Percentiles rank a stretch among this genome's conserved stretches.
phyloP scores from a whole-genome alignment of 139 green algal species.

The Penium margaritaceum region DNA sequence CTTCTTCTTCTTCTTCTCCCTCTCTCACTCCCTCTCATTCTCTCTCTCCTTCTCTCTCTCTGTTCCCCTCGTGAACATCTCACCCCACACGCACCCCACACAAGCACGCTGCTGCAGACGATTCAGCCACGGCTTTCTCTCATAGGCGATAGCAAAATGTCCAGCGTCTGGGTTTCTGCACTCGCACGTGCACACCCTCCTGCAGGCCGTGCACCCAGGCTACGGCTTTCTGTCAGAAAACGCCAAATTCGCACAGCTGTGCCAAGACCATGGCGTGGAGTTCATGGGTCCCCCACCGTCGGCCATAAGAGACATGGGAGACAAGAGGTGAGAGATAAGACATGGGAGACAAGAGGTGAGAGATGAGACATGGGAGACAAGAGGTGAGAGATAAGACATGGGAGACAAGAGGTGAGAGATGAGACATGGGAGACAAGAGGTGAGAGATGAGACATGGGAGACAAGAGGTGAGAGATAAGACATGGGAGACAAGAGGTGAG shows the following conservation, averaged over 20 bases:
- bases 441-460: no score
- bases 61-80: background rate
- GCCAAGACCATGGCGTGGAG: conserved; percentile 57
- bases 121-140: no score
- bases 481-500: no score
- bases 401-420: no score
- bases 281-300: conserved; percentile 47
- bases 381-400: no score
- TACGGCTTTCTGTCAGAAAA: conserved; percentile 72
- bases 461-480: no score
- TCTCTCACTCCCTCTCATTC: background rate
- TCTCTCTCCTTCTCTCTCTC: background rate
- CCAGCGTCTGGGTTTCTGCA: background rate
- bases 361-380: no score
- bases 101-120: no score
- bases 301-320: conserved; percentile 50
- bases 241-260: conserved; percentile 69
- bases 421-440: no score
- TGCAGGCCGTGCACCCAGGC: conserved; percentile 64
- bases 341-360: no score
- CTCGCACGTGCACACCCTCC: background rate
- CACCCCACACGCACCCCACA: background rate
- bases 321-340: conserved; percentile 68
- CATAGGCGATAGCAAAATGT: no score
- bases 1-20: background rate